Evolutionary conservation across 495 filamentous ascomycete species (phyloP).

Genomic region (Astrothelium macrocarpum): DNA sequence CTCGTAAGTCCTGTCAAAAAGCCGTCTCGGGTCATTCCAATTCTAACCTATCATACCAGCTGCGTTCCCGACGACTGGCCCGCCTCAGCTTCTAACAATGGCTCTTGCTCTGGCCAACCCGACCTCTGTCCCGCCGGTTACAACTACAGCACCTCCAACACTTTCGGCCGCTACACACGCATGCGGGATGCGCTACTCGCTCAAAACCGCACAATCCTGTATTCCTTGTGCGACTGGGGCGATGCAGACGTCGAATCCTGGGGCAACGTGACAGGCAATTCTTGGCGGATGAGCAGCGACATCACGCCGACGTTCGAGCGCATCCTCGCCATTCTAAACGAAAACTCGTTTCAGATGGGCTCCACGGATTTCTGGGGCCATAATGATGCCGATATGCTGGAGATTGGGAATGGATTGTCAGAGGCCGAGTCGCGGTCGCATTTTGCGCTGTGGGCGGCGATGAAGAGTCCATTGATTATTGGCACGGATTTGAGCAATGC

Average conservation of each 20-base stretch:
- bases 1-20: conserved; percentile 12
- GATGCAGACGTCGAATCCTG: conserved; percentile 42
- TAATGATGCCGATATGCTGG: conserved; percentile 60
- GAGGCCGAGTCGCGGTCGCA: conserved; percentile 36
- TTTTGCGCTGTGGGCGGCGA: conserved; percentile 46
- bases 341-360: conserved; percentile 41
- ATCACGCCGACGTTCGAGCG: conserved; percentile 35
- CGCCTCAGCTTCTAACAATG: conserved; percentile 26
- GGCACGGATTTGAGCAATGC: conserved; percentile 44
- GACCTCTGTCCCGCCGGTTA: conserved; percentile 40
- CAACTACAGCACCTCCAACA: conserved; percentile 44
- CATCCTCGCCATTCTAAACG: conserved; percentile 44
- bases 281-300: conserved; percentile 49
- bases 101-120: conserved; percentile 30
- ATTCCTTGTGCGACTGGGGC: conserved; percentile 59
- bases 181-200: conserved; percentile 54
- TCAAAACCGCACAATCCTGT: conserved; percentile 50
- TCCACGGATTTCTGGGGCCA: conserved; percentile 45
- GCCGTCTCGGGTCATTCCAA: not conserved
- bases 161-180: conserved; percentile 40
- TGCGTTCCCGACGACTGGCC: conserved; percentile 27
- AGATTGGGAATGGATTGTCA: conserved; percentile 55
- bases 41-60: not conserved
- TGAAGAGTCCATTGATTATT: conserved; percentile 51
- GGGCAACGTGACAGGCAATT: conserved; percentile 42